These are phyloP conservation scores for Murraya paniculata DNA, from an alignment of 345 rosid species.

Conservation along the genomic window DNA sequence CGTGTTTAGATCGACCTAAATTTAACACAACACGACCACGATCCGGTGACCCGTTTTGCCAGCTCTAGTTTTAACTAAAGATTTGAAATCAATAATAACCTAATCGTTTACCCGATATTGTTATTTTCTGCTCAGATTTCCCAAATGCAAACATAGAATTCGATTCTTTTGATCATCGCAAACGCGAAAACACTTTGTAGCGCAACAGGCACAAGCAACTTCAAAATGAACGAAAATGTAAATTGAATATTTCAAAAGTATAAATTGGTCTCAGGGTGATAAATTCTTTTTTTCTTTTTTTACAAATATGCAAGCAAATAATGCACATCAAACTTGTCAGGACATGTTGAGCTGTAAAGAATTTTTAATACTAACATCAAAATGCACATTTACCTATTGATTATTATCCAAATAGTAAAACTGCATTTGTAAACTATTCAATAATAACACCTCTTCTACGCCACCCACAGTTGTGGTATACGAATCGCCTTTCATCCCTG, in stretches of 20 bases:
- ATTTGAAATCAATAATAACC: too few relatives aligned
- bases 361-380: constrained; percentile 2
- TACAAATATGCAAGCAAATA: constrained; percentile 6
- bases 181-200: not conserved
- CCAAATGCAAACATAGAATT: not conserved
- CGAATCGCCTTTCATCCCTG: constrained; percentile 5
- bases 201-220: not conserved
- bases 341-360: constrained; percentile 3
- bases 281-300: not conserved
- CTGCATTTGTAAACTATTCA: not conserved
- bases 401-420: not conserved
- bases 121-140: not conserved
- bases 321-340: constrained; percentile 6
- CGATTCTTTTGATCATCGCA: not conserved
- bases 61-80: too few relatives aligned
- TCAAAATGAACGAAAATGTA: not conserved
- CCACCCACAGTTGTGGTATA: not conserved
- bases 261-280: not conserved
- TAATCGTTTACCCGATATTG: not conserved
- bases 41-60: too few relatives aligned
- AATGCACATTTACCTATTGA: constrained; percentile 17
- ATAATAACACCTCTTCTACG: not conserved
- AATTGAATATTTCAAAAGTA: not conserved
- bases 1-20: too few relatives aligned
- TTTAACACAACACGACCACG: too few relatives aligned